Conservation (phyloP, 352 stramenopile species). For the Pythium brassicae region DNA sequence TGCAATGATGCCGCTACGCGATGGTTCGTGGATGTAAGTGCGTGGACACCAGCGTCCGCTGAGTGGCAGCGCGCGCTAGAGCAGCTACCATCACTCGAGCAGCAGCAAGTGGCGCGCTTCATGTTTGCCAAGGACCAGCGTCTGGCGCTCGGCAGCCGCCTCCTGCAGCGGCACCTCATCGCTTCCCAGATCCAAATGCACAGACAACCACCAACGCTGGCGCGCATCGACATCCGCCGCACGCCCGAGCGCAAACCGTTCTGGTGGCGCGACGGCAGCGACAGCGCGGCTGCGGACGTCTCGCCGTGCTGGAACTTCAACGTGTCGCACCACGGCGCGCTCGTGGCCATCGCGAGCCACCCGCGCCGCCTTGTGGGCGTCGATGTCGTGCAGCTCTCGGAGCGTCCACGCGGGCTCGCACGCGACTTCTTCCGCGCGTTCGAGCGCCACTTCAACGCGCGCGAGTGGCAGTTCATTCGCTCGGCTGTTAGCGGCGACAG, state of each 20-base stretch:
- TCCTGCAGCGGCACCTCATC: slow-evolving; percentile 55
- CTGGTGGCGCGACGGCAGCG: slow-evolving; percentile 22
- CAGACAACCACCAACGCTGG: slow-evolving; percentile 12
- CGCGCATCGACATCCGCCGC: slow-evolving; percentile 40
- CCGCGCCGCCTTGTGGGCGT: slow-evolving; percentile 47
- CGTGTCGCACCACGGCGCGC: slow-evolving; percentile 65
- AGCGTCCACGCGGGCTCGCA: slow-evolving; percentile 28
- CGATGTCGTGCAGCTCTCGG: slow-evolving; percentile 55
- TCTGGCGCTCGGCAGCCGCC: slow-evolving; percentile 56
- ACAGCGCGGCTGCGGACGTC: neutral
- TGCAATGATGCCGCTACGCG: neutral
- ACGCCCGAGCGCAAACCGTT: slow-evolving; percentile 70
- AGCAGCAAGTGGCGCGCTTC: slow-evolving; percentile 48
- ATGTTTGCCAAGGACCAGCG: slow-evolving; percentile 66
- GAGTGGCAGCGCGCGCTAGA: slow-evolving; percentile 33
- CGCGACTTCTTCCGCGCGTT: slow-evolving; percentile 66
- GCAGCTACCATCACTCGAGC: slow-evolving; percentile 32
- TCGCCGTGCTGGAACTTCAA: slow-evolving; percentile 71
- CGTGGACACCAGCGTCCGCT: slow-evolving; percentile 29
- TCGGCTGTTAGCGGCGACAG: neutral
- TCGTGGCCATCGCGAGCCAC: slow-evolving; percentile 62
- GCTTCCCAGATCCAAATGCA: slow-evolving; percentile 24
- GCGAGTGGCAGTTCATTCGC: slow-evolving; percentile 61
- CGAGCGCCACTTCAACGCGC: slow-evolving; percentile 39
- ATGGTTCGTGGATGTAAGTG: slow-evolving; percentile 38